Percentiles rank a stretch among this genome's conserved stretches.
These are phyloP conservation scores for Ogataea hybrid DNA, from an alignment of 1,139 yeast genomes.

Conservation along the genomic window DNA sequence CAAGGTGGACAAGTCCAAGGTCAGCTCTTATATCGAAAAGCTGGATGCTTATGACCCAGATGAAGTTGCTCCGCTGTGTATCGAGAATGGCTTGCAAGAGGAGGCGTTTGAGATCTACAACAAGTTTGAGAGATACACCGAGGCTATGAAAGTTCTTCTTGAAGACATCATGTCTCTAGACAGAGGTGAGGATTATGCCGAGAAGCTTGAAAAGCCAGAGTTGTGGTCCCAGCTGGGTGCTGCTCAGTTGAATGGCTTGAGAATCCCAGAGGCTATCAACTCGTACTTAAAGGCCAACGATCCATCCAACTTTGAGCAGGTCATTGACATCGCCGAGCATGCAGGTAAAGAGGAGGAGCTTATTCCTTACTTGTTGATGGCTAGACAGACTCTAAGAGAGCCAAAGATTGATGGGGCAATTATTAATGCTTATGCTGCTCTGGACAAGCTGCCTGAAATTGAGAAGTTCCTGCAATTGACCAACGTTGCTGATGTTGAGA, in stretches of 20 bases:
- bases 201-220: no score
- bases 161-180: no score
- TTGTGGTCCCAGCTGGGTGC: no score
- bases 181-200: no score
- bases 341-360: slow-evolving; percentile 97
- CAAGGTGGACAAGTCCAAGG: no score
- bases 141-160: no score
- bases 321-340: slow-evolving; percentile 91
- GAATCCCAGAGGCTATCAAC: slow-evolving; percentile 87
- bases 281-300: slow-evolving; percentile 90
- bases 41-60: no score
- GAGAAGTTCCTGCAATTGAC: slow-evolving; percentile 81
- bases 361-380: slow-evolving; percentile 84
- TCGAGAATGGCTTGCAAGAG: no score
- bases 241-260: slow-evolving; percentile 92
- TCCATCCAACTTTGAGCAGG: slow-evolving; percentile 87
- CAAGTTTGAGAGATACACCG: no score
- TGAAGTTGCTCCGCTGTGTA: no score
- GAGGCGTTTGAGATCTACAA: no score
- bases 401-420: slow-evolving; percentile 91
- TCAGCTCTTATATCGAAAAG: no score
- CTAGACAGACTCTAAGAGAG: slow-evolving; percentile 90
- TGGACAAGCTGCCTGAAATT: slow-evolving; percentile 74
- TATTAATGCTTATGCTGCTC: slow-evolving; percentile 80
- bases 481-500: slow-evolving; percentile 89